phyloP scores from a whole-genome alignment of 768 basidiomycete genomes.

The Xerocomus brunneocitrinus region DNA sequence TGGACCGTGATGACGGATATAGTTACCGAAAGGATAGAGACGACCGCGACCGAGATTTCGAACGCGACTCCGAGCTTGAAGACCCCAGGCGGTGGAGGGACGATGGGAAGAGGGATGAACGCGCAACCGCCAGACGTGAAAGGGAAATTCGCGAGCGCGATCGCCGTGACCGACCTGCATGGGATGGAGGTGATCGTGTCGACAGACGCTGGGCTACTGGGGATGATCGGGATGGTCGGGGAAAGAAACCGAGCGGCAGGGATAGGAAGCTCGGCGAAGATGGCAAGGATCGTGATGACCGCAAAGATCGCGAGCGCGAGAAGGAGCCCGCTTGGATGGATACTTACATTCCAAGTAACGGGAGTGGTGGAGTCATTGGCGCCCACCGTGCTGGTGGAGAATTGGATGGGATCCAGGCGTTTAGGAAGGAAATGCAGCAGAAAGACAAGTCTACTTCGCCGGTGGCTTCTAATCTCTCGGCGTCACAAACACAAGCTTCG shows the following conservation, averaged over 20 bases:
- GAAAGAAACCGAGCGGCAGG: constrained; percentile 54
- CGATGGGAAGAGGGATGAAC: constrained; percentile 77
- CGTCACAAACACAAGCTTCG: constrained; percentile 20
- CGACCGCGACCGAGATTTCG: constrained; percentile 40
- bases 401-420: constrained; percentile 80
- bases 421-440: constrained; percentile 82
- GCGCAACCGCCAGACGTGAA: constrained; percentile 58
- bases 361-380: constrained; percentile 59
- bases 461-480: constrained; percentile 4
- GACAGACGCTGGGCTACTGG: constrained; percentile 48
- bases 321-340: constrained; percentile 95
- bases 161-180: constrained; percentile 44
- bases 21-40: constrained; percentile 29
- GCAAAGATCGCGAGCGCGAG: constrained; percentile 58
- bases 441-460: constrained; percentile 50
- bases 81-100: constrained; percentile 78
- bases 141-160: constrained; percentile 44
- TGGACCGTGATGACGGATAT: constrained; percentile 31
- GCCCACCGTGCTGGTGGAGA: constrained; percentile 58
- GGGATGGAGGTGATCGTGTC: constrained; percentile 47
- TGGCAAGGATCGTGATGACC: constrained; percentile 46
- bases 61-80: constrained; percentile 52
- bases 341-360: constrained; percentile 64
- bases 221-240: constrained; percentile 68
- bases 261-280: constrained; percentile 51